These are phyloP conservation scores for Helminthosporium solani DNA, from an alignment of 2,329 filamentous ascomycete genomes.

Conservation along the genomic window DNA sequence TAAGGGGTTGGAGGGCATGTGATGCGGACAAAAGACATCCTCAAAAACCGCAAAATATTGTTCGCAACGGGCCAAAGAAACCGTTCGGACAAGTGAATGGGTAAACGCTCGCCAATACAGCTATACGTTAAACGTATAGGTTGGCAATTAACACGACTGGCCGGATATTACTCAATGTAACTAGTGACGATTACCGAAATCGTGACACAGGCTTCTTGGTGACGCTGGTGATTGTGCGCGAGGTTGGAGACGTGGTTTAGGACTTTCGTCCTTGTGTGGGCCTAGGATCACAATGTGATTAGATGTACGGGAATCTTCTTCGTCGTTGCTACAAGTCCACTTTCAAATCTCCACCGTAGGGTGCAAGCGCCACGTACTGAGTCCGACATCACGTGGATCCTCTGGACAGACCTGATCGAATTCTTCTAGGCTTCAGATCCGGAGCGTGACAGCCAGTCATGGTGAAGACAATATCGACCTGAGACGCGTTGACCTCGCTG, in stretches of 20 bases:
- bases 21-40: slow-evolving; percentile 92
- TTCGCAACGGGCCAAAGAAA: slow-evolving; percentile 23
- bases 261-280: slow-evolving; percentile 45
- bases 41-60: slow-evolving; percentile 77
- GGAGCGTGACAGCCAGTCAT: slow-evolving; percentile 44
- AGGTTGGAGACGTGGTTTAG: slow-evolving; percentile 47
- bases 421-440: slow-evolving; percentile 27
- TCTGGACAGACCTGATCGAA: slow-evolving; percentile 7
- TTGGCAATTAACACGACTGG: slow-evolving; percentile 69
- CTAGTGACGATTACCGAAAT: slow-evolving; percentile 47
- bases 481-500: slow-evolving; percentile 55
- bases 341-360: slow-evolving; percentile 14
- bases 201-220: slow-evolving; percentile 55
- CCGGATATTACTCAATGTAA: slow-evolving; percentile 54
- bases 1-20: slow-evolving; percentile 59
- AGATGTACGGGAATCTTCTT: slow-evolving; percentile 53
- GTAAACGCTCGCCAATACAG: slow-evolving; percentile 60
- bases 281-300: background rate
- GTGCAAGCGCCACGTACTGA: slow-evolving; percentile 26
- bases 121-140: slow-evolving; percentile 53
- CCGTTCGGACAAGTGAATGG: slow-evolving; percentile 32
- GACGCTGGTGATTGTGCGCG: slow-evolving; percentile 37
- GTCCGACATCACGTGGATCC: slow-evolving; percentile 27
- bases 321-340: slow-evolving; percentile 11
- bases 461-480: slow-evolving; percentile 25